These are phyloP conservation scores for Marasmius oreades DNA, from an alignment of 1,284 basidiomycete species.

Conservation along the genomic window DNA sequence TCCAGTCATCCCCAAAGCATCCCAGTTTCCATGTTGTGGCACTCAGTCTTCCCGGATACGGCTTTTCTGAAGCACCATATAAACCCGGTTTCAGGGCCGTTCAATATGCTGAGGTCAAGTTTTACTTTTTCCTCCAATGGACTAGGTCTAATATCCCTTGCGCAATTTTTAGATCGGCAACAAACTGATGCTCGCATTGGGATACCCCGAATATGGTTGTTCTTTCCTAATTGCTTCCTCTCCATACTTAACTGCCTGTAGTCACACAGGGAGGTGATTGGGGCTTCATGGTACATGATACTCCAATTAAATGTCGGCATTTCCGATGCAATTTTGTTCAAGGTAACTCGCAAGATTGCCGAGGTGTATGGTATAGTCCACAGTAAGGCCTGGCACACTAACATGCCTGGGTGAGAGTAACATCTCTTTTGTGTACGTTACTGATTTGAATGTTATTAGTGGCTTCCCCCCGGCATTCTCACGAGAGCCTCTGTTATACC, in stretches of 20 bases:
- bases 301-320: neutral
- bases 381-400: conserved; percentile 39
- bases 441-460: conserved; percentile 17
- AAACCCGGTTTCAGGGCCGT: conserved; percentile 15
- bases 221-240: neutral
- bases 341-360: conserved; percentile 32
- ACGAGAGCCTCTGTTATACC: conserved; percentile 25
- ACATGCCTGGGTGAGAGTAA: conserved; percentile 26
- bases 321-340: neutral
- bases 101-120: conserved; percentile 40
- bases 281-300: conserved; percentile 36
- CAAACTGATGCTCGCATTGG: conserved; percentile 50
- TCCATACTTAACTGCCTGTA: conserved; percentile 17
- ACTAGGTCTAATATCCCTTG: neutral
- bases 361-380: conserved; percentile 31
- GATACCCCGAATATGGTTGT: conserved; percentile 51
- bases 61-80: conserved; percentile 45
- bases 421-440: neutral
- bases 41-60: conserved; percentile 50
- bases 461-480: conserved; percentile 20
- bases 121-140: too few species aligned
- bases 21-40: conserved; percentile 61
- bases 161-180: conserved; percentile 33
- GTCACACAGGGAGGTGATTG: conserved; percentile 57
- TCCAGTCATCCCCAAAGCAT: conserved; percentile 33